phyloP scores from a whole-genome alignment of 2,329 filamentous ascomycete species.

The Tolypocladium tropicale region DNA sequence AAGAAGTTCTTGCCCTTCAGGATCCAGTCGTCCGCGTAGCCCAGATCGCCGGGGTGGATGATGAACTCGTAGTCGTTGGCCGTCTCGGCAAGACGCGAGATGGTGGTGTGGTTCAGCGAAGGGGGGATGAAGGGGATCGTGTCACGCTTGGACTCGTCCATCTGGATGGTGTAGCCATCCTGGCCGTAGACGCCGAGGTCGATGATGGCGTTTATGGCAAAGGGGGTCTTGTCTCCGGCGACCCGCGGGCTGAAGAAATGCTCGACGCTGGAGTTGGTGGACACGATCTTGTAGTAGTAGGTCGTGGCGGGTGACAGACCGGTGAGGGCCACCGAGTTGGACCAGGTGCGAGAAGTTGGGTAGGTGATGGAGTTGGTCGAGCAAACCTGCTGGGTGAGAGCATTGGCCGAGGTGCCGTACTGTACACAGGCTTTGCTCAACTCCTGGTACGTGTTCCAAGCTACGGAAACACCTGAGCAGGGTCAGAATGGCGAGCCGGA shows the following conservation, averaged over 20 bases:
- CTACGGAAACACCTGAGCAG: conserved; percentile 37
- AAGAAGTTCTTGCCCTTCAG: conserved; percentile 33
- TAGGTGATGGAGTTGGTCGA: conserved; percentile 38
- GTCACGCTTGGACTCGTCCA: conserved; percentile 34
- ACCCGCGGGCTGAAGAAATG: conserved; percentile 43
- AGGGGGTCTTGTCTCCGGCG: conserved; percentile 44
- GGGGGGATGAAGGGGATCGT: conserved; percentile 38
- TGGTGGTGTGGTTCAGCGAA: conserved; percentile 48
- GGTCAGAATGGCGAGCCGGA: neutral
- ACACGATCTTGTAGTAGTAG: conserved; percentile 51
- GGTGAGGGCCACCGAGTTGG: conserved; percentile 36
- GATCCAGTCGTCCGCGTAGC: conserved; percentile 49
- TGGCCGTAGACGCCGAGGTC: conserved; percentile 36
- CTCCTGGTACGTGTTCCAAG: conserved; percentile 46
- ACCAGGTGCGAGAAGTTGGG: conserved; percentile 41
- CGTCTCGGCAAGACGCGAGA: conserved; percentile 38
- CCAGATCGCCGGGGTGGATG: conserved; percentile 44
- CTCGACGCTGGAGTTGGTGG: conserved; percentile 41
- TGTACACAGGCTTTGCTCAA: conserved; percentile 35
- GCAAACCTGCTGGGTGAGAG: conserved; percentile 30
- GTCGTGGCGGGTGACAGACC: conserved; percentile 39
- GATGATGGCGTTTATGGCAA: conserved; percentile 39
- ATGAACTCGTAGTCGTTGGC: conserved; percentile 45
- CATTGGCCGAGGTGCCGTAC: conserved; percentile 33
- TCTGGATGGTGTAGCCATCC: conserved; percentile 19